Base-by-base conservation (phyloP, 2,329 filamentous ascomycete genomes). In the Diaporthe sp. region DNA sequence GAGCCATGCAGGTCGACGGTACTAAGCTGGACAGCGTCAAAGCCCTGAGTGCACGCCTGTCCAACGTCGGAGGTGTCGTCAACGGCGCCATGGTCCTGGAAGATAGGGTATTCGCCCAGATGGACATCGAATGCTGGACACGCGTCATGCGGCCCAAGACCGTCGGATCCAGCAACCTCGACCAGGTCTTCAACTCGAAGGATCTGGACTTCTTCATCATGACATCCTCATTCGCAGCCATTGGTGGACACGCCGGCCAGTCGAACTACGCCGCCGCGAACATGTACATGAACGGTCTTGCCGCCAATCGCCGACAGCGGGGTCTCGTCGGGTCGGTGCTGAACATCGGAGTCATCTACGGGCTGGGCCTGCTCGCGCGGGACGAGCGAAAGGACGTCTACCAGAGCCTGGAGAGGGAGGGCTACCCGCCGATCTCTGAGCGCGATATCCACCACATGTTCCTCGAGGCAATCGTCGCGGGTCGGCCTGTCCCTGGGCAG, bases 371-470 rank as follows among this genome's bases (percentile, higher is more conserved):
- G 73, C 77, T 86, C 19, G 83, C 85, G 47, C 83, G 85, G 15
- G 84, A 86, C 22, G 84, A 86, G 77, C 83, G 83, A 77, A 79
- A 80, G 1, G 76, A 82, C 15, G 76, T 86, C 3, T 87, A 87
- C 74, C 77, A 77, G 0, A 83, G 83, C 2, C 81, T 87, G 0
- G 84, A 85, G 80, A 79, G 84, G 5, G 85, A 87, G 17, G 84
- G 85, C 8, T 87, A 87, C 73, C 85, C 84, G 71, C 85, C 85
- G 47, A 83, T 89, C 17, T 88, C 87, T 3, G 88, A 90, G 78
- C 82, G 83, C 4, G 87, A 89, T 71, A 78, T 89, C 22, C 87
- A 89, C 76, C 85, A 87, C 76, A 84, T 87, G 81, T 87, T 90
- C 75, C 82, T 88, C 12, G 87, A 90, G 77, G 87, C 87, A 7